These are phyloP conservation scores for Yarrowia phangngaensis DNA, from an alignment of 805 yeast genomes.

Conservation along the genomic window DNA sequence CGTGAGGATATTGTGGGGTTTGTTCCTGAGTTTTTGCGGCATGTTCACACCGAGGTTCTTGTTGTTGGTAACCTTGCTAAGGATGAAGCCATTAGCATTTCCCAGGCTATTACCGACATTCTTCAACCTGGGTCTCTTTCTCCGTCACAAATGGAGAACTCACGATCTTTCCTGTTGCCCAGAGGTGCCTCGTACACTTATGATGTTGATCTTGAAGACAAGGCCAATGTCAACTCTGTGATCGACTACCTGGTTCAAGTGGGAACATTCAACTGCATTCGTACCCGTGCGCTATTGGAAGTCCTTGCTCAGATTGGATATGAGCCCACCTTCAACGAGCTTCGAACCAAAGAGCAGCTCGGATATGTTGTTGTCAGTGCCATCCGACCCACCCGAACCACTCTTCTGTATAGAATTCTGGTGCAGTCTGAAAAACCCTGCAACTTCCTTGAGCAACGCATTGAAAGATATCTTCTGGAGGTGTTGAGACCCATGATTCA, in stretches of 20 bases:
- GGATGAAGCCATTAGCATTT: constrained; percentile 52
- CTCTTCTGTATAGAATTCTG: constrained; percentile 66
- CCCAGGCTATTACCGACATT: constrained; percentile 43
- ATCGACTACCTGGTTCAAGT: constrained; percentile 73
- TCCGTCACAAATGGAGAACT: constrained; percentile 45
- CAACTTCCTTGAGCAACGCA: constrained; percentile 69
- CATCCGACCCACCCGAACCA: constrained; percentile 60
- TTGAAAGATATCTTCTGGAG: constrained; percentile 56
- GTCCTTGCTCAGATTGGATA: constrained; percentile 66
- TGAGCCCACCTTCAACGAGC: constrained; percentile 85
- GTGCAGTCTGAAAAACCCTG: constrained; percentile 81
- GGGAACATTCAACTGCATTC: constrained; percentile 49
- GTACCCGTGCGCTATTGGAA: constrained; percentile 51
- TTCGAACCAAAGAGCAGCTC: constrained; percentile 90
- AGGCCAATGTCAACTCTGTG: constrained; percentile 74
- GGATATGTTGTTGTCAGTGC: constrained; percentile 93
- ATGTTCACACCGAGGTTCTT: constrained; percentile 65
- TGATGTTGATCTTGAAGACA: constrained; percentile 48
- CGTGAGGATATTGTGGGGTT: constrained; percentile 52
- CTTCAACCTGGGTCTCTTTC: constrained; percentile 44
- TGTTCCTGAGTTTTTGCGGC: constrained; percentile 52
- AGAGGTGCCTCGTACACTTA: constrained; percentile 32
- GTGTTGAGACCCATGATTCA: constrained; percentile 47
- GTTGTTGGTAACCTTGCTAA: constrained; percentile 68
- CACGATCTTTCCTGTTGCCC: constrained; percentile 43